Evolutionary conservation across 1,284 basidiomycete genomes (phyloP).

Genomic region (Cryptococcus sp.): DNA sequence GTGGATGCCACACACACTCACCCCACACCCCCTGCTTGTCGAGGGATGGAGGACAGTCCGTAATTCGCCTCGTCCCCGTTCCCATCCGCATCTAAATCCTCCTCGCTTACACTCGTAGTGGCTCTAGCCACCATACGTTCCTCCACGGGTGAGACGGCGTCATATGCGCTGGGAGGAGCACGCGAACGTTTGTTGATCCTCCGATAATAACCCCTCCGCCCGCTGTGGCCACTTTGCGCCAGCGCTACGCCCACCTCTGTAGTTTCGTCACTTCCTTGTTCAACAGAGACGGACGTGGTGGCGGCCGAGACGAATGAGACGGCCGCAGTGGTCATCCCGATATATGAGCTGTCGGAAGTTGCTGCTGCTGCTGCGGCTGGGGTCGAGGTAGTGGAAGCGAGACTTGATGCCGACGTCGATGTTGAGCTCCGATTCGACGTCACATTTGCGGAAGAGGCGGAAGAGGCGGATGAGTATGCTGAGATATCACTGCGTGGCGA

Average conservation of each 20-base stretch:
- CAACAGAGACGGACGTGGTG: not conserved
- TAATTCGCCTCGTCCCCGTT: conserved; percentile 13
- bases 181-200: too few species aligned
- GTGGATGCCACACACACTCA: conserved; percentile 9
- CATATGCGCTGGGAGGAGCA: too few species aligned
- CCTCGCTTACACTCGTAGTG: not conserved
- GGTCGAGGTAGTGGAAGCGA: conserved; percentile 3
- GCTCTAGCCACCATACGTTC: not conserved
- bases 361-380: not conserved
- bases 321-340: not conserved
- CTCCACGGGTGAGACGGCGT: not conserved
- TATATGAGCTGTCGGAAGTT: not conserved
- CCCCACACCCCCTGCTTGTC: conserved; percentile 31
- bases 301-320: not conserved
- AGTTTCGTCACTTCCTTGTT: too few species aligned
- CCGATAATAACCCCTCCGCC: too few species aligned
- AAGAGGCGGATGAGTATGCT: conserved; percentile 10
- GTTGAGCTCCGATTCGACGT: too few species aligned
- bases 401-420: not conserved
- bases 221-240: too few species aligned
- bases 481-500: conserved; percentile 12
- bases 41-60: conserved; percentile 23
- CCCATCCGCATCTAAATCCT: not conserved
- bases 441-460: not conserved
- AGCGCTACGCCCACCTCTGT: too few species aligned